phyloP scores from a whole-genome alignment of 768 basidiomycete species.

The Bullera alba region DNA sequence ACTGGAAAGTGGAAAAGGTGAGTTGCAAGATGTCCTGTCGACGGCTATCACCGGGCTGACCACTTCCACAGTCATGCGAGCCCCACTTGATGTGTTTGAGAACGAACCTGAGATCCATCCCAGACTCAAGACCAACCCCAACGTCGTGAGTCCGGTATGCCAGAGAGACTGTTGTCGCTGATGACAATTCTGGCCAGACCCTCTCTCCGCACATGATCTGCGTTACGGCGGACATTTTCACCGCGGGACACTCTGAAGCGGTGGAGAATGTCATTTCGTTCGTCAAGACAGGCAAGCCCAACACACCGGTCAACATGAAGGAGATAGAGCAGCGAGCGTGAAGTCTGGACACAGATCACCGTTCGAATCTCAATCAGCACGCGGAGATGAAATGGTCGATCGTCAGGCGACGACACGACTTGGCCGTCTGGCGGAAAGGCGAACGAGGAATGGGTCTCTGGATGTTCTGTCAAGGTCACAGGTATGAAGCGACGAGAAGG shows the following conservation, averaged over 20 bases:
- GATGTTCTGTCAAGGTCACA: no score
- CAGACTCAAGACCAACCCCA: constrained; percentile 26
- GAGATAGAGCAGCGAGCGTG: no score
- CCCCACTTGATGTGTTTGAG: constrained; percentile 47
- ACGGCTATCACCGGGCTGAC: no score
- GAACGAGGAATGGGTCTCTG: no score
- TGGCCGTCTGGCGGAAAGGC: no score
- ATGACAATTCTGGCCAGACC: neutral
- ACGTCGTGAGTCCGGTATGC: constrained; percentile 29
- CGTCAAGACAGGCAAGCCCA: constrained; percentile 5
- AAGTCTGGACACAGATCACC: no score
- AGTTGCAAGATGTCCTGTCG: no score
- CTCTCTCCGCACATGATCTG: neutral
- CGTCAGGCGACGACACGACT: no score
- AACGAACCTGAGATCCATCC: constrained; percentile 44
- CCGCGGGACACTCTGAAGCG: neutral
- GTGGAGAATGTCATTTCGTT: neutral
- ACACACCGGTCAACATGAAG: constrained; percentile 2
- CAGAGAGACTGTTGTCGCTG: no score
- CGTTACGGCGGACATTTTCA: neutral
- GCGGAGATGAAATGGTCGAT: no score
- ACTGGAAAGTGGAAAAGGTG: constrained; percentile 41
- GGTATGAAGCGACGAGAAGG: no score
- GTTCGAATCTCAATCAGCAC: no score
- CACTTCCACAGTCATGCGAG: constrained; percentile 26